phyloP scores from a whole-genome alignment of 352 stramenopile genomes.

The Blastocystis sp. region DNA sequence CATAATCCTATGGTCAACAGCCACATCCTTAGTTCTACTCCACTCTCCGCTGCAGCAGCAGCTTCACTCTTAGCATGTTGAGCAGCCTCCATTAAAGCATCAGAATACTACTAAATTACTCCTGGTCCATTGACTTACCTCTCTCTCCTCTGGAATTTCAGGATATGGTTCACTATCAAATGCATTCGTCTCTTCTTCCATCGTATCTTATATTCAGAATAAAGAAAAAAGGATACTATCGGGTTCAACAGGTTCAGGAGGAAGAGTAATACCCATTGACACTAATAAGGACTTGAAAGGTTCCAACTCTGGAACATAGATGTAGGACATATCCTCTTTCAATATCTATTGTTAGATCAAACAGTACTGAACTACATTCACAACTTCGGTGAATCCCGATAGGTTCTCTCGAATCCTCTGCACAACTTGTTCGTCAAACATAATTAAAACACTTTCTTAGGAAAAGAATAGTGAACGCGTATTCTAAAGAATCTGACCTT shows the following conservation, averaged over 20 bases:
- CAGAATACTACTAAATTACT: not conserved
- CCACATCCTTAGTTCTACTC: not conserved
- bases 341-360: not conserved
- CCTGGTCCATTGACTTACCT: not conserved
- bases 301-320: not conserved
- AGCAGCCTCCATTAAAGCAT: constrained; percentile 24
- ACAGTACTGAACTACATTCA: not conserved
- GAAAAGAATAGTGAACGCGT: not conserved
- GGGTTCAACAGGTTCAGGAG: not conserved
- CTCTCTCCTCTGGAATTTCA: constrained; percentile 12
- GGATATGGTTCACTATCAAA: constrained; percentile 1
- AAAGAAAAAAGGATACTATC: not conserved
- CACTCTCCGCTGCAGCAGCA: not conserved
- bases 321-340: constrained; percentile 9
- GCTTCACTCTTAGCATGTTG: not conserved
- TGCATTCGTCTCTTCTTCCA: not conserved
- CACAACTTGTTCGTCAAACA: not conserved
- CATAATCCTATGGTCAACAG: not conserved
- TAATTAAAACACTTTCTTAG: not conserved
- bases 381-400: not conserved
- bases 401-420: not conserved
- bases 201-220: not conserved
- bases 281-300: not conserved
- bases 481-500: too few relatives aligned
- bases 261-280: not conserved